Base-by-base conservation (phyloP, 495 filamentous ascomycete genomes). In the Geoglossum glabrum region DNA sequence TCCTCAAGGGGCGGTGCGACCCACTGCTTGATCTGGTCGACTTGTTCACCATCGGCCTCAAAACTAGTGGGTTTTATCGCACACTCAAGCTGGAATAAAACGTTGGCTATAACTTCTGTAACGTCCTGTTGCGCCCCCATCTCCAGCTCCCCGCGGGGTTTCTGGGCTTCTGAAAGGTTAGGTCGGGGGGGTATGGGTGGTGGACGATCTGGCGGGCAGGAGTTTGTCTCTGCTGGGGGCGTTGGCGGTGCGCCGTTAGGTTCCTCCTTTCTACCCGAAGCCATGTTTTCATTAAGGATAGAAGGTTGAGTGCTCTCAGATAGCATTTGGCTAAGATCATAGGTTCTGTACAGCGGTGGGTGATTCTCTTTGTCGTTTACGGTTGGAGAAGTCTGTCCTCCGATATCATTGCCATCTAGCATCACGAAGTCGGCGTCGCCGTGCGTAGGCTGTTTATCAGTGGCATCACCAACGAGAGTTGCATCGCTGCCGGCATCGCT, bases 51-150 rank as follows among this genome's bases (percentile, higher is more conserved):
- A 43, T 79, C 75, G 11, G 74, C 67, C 28, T 78, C 80, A 56
- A 81, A 69, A 1, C 70, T 69, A 6, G 72, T 70, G 36, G 87
- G 76, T 61, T 79, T 81, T 64, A 95, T 89, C 3, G 89, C 90
- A 61, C 86, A 87, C 65, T 87, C 82, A n/a, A 95, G 74, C 40
- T 90, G 85, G 62, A 90, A 89, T 36, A 93, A 76, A 25, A 93
- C 82, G 65, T 92, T 90, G 40, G 87, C 87, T 66, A 95, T 90
- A 38, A 95, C 90, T 67, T 98, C 92, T 10, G 85, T 89, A 7
- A 95, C 92, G 71, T 98, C 92, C 71, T 96, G 90, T 64, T 90
- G 79, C 26, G 79, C 75, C 21, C 77, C 75, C 62, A 80, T 73
- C 66, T 83, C 79, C 0, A 82, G 67, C 55, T 83, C 78, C 40